These are phyloP conservation scores for Apophysomyces sp. DNA, from an alignment of 371 early-diverging fungal genomes.

Conservation along the genomic window DNA sequence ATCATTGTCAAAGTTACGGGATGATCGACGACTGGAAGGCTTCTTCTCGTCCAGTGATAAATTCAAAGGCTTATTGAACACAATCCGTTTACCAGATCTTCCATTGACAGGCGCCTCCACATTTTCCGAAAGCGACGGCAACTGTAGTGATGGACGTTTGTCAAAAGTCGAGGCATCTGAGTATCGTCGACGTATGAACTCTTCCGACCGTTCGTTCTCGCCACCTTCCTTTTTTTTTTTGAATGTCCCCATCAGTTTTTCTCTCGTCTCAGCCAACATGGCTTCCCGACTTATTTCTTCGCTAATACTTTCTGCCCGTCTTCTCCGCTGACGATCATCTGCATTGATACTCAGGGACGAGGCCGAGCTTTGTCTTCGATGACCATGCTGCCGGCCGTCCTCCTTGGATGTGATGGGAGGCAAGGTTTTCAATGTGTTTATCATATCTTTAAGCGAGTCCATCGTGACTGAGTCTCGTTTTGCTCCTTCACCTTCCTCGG, in stretches of 20 bases:
- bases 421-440: conserved; percentile 42
- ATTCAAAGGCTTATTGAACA: conserved; percentile 33
- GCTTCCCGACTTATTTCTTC: conserved; percentile 26
- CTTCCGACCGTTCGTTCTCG: conserved; percentile 3
- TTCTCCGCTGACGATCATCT: conserved; percentile 24
- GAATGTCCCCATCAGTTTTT: conserved; percentile 33
- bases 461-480: conserved; percentile 23
- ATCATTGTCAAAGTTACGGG: conserved; percentile 36
- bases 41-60: conserved; percentile 14
- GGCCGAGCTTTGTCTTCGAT: conserved; percentile 47
- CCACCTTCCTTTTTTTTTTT: conserved; percentile 5
- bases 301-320: conserved; percentile 18
- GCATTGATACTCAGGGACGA: conserved; percentile 27
- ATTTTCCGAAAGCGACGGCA: conserved; percentile 27
- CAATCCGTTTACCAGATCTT: conserved; percentile 14
- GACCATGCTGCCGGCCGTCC: conserved; percentile 12
- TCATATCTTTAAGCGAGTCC: conserved; percentile 47
- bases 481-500: conserved; percentile 23
- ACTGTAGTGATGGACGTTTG: conserved; percentile 26
- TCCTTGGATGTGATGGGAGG: conserved; percentile 28
- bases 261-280: conserved; percentile 39
- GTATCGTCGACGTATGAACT: conserved; percentile 23
- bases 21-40: conserved; percentile 24
- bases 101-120: conserved; percentile 8
- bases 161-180: conserved; percentile 29